Percentiles rank a stretch among this genome's conserved stretches.
Conservation (phyloP, 331 rosid species). For the Cucumis variabilis region DNA sequence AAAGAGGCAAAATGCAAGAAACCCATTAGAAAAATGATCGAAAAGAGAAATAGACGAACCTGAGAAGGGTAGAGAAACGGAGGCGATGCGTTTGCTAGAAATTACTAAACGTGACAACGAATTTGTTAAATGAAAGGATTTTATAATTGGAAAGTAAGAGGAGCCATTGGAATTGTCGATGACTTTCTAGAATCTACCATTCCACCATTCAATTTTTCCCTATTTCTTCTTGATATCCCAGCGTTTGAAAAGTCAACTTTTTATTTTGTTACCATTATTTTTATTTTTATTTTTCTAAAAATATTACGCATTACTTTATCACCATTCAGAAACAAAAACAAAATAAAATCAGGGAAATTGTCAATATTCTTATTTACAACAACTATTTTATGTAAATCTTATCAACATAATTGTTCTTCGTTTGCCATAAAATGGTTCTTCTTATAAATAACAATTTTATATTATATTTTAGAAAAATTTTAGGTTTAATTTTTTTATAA, state of each 20-base stretch:
- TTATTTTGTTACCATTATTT: no score
- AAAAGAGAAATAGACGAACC: not conserved
- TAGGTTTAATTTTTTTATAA: no score
- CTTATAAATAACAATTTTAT: no score
- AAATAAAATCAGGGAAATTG: no score
- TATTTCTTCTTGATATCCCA: not conserved
- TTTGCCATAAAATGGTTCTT: no score
- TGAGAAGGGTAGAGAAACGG: not conserved
- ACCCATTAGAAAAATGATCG: not conserved
- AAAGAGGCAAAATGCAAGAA: not conserved
- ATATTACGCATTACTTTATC: no score
- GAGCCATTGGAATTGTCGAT: constrained; percentile 4
- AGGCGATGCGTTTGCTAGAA: not conserved
- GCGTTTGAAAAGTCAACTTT: not conserved
- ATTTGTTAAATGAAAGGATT: not conserved
- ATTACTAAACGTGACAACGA: not conserved
- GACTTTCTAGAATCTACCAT: constrained; percentile 30
- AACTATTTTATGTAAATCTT: no score
- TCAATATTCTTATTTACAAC: no score
- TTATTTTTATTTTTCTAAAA: no score
- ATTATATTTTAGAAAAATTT: no score
- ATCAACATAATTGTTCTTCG: no score
- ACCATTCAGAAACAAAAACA: no score
- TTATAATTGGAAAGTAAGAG: not conserved
- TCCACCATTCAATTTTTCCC: not conserved